Conservation (phyloP, 164 flowering plant species). For the Piper betle region DNA sequence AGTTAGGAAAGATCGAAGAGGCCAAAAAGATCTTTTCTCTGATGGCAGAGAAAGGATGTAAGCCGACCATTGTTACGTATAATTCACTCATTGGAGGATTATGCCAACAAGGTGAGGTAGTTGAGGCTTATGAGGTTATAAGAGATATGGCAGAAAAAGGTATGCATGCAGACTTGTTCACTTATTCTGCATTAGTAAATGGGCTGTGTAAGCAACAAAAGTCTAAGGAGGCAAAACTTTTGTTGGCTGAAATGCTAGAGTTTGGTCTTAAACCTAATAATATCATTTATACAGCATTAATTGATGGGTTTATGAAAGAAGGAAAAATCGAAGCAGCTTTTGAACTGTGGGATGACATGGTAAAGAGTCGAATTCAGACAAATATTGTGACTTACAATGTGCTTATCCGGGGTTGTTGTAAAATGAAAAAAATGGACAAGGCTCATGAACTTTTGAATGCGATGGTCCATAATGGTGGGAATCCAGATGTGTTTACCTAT, state of each 20-base stretch:
- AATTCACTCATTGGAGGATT: slow-evolving; percentile 55
- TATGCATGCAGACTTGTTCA: slow-evolving; percentile 36
- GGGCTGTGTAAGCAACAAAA: slow-evolving; percentile 32
- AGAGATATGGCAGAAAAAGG: slow-evolving; percentile 38
- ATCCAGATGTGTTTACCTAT: slow-evolving; percentile 34
- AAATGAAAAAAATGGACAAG: slow-evolving; percentile 34
- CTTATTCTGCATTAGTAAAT: slow-evolving; percentile 32
- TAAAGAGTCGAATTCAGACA: slow-evolving; percentile 22
- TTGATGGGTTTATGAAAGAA: slow-evolving; percentile 50
- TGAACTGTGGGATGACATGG: slow-evolving; percentile 41
- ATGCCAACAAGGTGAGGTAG: slow-evolving; percentile 36
- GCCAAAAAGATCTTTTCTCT: slow-evolving; percentile 37
- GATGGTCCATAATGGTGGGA: slow-evolving; percentile 34
- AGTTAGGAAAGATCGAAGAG: slow-evolving; percentile 33
- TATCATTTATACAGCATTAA: slow-evolving; percentile 27
- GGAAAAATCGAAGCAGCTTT: slow-evolving; percentile 41
- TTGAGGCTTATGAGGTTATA: slow-evolving; percentile 51
- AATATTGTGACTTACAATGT: slow-evolving; percentile 30
- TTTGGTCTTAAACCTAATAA: slow-evolving; percentile 28
- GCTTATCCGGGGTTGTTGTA: slow-evolving; percentile 43
- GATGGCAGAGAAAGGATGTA: slow-evolving; percentile 57
- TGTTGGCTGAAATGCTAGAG: slow-evolving; percentile 32
- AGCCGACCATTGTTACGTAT: slow-evolving; percentile 40
- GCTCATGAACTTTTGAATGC: slow-evolving; percentile 34
- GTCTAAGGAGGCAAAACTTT: slow-evolving; percentile 24